Base-by-base conservation (phyloP, 2,329 filamentous ascomycete genomes). In the Talaromyces sp. region DNA sequence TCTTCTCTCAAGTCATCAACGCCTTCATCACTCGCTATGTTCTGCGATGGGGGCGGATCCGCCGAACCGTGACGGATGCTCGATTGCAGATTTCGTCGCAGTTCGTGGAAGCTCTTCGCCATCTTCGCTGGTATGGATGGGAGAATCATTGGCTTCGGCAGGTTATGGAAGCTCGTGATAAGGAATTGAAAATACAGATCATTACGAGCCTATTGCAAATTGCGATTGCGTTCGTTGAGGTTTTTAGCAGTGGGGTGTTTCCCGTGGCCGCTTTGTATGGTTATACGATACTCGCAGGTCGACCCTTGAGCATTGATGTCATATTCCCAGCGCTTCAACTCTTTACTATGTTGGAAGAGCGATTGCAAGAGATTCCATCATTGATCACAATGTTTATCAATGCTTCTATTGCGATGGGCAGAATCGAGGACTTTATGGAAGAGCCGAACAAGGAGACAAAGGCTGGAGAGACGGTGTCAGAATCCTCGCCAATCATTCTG, bases 241-340 rank as follows among this genome's bases (percentile, higher is more conserved):
- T 86, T 3, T 82, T 92, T 33, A 88, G 90, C 0, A 90, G 89
- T 33, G 88, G 89, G 0, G 77, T 92, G 3, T 93, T 96, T 69
- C 92, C 92, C 0, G 88, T 95, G 0, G 87, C 90, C 1, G 91
- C 90, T 1, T 93, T 97, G 70, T 92, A 89, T 69, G 88, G 91
- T 0, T 96, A 92, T 74, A 95, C 92, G 0, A 83, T 89, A 11
- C 75, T 93, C 45, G 87, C 90, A 4, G 86, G 87, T 0, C 83
- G 86, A 57, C 85, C 87, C 0, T 78, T 97, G 9, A 87, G 88
- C 0, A 87, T 96, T 41, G 90, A 96, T 67, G 83, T 96, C 31
- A 93, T 93, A 10, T 97, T 96, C 75, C 93, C 93, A 0, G 92
- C 93, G 0, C 81, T 97, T 2, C 89, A 93, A 67, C 82, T 97